Base-by-base conservation (phyloP, 208 protist species). In the Histomonas meleagridis region DNA sequence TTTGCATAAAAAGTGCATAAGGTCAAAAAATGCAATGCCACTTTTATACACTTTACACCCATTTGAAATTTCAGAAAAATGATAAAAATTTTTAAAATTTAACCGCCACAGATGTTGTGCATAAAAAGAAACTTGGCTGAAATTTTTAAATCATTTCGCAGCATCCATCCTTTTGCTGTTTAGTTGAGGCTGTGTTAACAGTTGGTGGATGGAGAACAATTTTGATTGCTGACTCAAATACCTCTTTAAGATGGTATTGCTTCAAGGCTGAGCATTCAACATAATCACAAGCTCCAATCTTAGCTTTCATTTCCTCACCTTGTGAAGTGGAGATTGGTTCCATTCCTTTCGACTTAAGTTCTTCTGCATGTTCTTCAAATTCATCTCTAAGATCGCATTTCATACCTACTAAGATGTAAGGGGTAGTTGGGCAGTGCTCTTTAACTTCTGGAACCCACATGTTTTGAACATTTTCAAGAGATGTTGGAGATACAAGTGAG, bases 391-490 rank as follows among this genome's bases (percentile, higher is more conserved):
- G 28, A 79, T 79, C 70, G 1, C 14, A 51, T 51, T 79, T 79
- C 1, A 35, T 51, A 49, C 70, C 70, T n/a, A 79, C 40, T 3
- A 90, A 43, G 40, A 90, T 9, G 32, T 46, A 90, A 55, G 53
- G 53, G 40, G 53, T n/a, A 43, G 38, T 43, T 18, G 62, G 91
- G 53, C 43, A 70, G 57, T 93, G 51, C 16, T 94, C 53, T 62
- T 91, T 90, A 18, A 94, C 62, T 79, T 94, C 93, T 12, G 92
- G 79, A 9, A 90, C 91, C 94, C 94, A 96, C n/a, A n/a, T n/a
- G 18, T 51, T 53, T 32, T 91, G 53, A 35, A 96, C 94, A 91
- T 97, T 96, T 16, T 95, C 93, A 55, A 96, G 94, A 35, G 94
- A 96, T 23, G 93, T 55, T 28, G 92, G 94, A 26, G 69, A 91